Conservation (phyloP, 768 basidiomycete genomes). For the Chalciporus piperatus region DNA sequence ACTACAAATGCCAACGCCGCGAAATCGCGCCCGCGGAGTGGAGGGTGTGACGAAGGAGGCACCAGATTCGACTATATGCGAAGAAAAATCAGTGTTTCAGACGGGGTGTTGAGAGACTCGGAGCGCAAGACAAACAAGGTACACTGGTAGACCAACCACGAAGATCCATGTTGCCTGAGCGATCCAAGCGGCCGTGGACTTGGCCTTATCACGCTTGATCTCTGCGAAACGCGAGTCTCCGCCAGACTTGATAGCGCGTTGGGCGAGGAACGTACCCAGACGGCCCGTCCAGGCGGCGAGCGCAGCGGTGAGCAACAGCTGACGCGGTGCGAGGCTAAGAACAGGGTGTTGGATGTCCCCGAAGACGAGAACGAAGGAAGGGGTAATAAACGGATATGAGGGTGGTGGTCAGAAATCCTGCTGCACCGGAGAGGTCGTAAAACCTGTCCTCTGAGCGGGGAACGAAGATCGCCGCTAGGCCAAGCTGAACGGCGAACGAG, state of each 20-base stretch:
- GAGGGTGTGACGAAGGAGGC: slow-evolving; percentile 47
- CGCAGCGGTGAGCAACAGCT: slow-evolving; percentile 55
- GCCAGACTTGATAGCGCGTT: slow-evolving; percentile 50
- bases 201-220: slow-evolving; percentile 45
- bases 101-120: not conserved
- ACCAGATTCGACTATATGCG: slow-evolving; percentile 40
- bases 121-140: slow-evolving; percentile 36
- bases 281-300: slow-evolving; percentile 58
- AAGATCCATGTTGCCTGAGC: slow-evolving; percentile 68
- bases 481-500: slow-evolving; percentile 51
- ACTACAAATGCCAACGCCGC: slow-evolving; percentile 51
- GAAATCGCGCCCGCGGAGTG: slow-evolving; percentile 54
- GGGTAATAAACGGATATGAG: slow-evolving; percentile 60
- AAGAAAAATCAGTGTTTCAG: not conserved
- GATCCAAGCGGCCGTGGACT: slow-evolving; percentile 61
- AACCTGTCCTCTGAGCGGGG: slow-evolving; percentile 63
- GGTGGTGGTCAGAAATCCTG: slow-evolving; percentile 64
- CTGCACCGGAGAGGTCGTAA: slow-evolving; percentile 64
- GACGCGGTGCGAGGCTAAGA: slow-evolving; percentile 49
- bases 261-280: slow-evolving; percentile 59
- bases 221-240: slow-evolving; percentile 67
- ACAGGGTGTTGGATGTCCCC: slow-evolving; percentile 37
- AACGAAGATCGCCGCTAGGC: slow-evolving; percentile 58
- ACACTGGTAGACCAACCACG: slow-evolving; percentile 67
- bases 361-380: no score